Evolutionary conservation across 179 eudicot species (phyloP), one percentile per base, ranked within the genome.

Genomic region (Silene noctiflora): DNA sequence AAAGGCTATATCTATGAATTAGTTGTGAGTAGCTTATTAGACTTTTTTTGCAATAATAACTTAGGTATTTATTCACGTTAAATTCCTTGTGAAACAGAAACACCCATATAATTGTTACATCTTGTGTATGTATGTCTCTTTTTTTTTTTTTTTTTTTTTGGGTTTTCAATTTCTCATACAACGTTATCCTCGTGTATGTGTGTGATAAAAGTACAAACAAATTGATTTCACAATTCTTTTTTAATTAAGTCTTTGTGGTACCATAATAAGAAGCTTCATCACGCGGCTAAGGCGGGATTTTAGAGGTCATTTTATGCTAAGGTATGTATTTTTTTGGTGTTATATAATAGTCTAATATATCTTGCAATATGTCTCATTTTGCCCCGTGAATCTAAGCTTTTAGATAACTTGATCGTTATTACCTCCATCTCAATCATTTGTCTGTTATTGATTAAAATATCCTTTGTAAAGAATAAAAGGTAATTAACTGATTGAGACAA

Each of bases 1-100:
- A 76, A 66, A 76, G 72, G 73, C 74, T 72, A 58, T 72, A 58
- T 19, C 75, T 72, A 72, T 27, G 61, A 44, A 72, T 72, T 72
- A 19, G 65, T 56, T 72, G 66, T 58, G 51, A 72, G 27, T 72
- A 55, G 65, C 66, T 53, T 29, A 29, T 55, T 53, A 16, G 60
- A 19, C 35, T 24, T 72, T 31, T 1, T 33, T 14, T 55, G 59
- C 59, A 55, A 55, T 14, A 55, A 56, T 24, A 16, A 72, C 51
- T 55, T 31, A 59, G 12, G 31, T 46, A 56, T 55, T 51, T 56
- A 51, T 56, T 71, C 75, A 25, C 59, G 59, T 53, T 27, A 53
- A 53, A 25, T 71, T 55, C 60, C 29, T 44, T 21, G 12, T 24
- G 19, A 10, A n/a, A 16, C 6, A 2, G 19, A 10, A n/a, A 16